Evolutionary conservation across 1,284 basidiomycete species (phyloP), one percentile per base, ranked within the genome.

Genomic region (Xerocomus minutiporus): DNA sequence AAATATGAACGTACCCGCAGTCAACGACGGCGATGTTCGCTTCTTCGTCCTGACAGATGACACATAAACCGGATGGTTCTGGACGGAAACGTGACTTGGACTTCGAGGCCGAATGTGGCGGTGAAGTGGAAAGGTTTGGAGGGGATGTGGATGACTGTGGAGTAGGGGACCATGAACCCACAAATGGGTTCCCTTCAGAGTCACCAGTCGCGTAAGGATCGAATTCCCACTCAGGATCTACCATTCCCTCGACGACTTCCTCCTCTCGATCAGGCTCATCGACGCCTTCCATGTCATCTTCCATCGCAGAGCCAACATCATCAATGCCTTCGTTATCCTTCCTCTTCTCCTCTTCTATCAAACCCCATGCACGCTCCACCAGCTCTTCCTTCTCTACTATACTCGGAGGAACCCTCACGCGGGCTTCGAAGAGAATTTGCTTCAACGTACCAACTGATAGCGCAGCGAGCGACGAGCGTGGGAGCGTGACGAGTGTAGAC

Each of bases 1-100:
- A 41, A 23, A 45, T 4, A 29, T 36, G 2, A 29, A 36, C 85
- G 46, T 65, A 91, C 86, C 92, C 92, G 80, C 92, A 95, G 69
- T 95, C 91, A n/a, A 93, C 88, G 48, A 93, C 84, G 1, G 91
- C 92, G 50, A 95, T 88, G 57, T 88, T 92, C 1, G 91, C 91
- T 59, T 94, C 91, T 52, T 93, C 88, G 59, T 94, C 92, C 65
- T 93, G 91, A 66, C 92, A 95, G 15, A 94, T 81, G 0, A 94
- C 88, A 65, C 91, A 95, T 2, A 93, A 69, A 0, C 92, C 91
- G 12, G 76, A 78, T 20, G 86, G 78, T 54, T 92, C 89, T 5
- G 79, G 67, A 38, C 65, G 55, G 2, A 65, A 54, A 41, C 42
- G 71, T 59, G 48, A 67, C 64, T 42, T 71, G 52, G 67, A 55